These are phyloP conservation scores for Luzula sylvatica DNA, from an alignment of 176 grass and related monocot genomes.

Conservation along the genomic window DNA sequence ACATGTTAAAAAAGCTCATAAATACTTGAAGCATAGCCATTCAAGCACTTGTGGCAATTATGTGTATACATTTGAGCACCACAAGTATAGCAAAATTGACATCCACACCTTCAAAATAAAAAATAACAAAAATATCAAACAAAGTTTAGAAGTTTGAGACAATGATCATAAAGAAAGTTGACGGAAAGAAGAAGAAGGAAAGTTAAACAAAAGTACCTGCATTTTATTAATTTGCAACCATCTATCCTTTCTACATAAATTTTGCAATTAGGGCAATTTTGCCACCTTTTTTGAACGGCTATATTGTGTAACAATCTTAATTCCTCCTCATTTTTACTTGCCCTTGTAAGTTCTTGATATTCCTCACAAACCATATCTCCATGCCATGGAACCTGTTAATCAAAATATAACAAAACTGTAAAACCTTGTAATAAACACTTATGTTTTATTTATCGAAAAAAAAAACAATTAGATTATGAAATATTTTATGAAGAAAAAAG, in stretches of 20 bases:
- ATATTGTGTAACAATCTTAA: neutral
- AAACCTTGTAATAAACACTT: no score
- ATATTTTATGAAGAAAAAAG: no score
- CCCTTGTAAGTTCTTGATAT: neutral
- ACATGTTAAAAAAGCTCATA: no score
- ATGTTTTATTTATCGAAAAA: no score
- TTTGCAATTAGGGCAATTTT: slow-evolving; percentile 12
- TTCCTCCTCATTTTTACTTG: slow-evolving; percentile 5
- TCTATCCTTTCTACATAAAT: slow-evolving; percentile 18
- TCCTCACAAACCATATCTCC: neutral
- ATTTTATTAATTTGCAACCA: slow-evolving; percentile 1
- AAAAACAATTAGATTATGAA: no score
- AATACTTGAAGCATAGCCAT: no score
- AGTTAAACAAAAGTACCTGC: slow-evolving; percentile 8
- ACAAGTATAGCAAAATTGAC: slow-evolving; percentile 10
- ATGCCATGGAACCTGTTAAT: slow-evolving; percentile 4
- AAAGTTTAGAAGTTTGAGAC: neutral
- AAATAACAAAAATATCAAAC: neutral
- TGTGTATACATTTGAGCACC: neutral
- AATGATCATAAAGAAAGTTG: no score
- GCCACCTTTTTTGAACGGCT: neutral
- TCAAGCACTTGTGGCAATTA: no score
- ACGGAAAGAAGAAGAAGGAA: neutral
- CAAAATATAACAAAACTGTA: no score
- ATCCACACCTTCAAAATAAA: slow-evolving; percentile 14